phyloP scores from a whole-genome alignment of 2,329 filamentous ascomycete genomes.

The Colletotrichum godetiae region DNA sequence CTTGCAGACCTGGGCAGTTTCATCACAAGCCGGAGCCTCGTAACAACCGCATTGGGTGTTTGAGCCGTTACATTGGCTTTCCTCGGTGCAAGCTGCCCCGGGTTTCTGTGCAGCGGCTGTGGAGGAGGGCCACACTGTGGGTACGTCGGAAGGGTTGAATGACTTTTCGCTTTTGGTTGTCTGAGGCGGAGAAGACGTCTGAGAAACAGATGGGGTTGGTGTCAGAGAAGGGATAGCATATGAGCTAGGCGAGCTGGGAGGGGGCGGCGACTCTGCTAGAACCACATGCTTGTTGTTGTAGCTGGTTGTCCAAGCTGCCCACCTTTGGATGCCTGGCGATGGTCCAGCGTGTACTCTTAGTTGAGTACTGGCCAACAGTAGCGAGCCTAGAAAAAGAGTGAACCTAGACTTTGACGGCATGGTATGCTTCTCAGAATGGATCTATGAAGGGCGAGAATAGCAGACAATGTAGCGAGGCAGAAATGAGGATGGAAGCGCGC shows the following conservation, averaged over 20 bases:
- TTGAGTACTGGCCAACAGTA: neutral
- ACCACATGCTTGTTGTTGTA: neutral
- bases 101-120: neutral
- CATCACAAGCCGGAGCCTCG: neutral
- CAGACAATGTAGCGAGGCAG: neutral
- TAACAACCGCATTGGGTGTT: neutral
- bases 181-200: neutral
- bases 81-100: neutral
- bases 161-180: neutral
- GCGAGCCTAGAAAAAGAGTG: neutral
- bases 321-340: neutral
- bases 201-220: neutral
- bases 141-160: neutral
- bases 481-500: neutral
- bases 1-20: neutral
- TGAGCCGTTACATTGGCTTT: neutral
- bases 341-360: neutral
- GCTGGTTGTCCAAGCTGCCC: neutral
- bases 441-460: neutral
- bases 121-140: neutral
- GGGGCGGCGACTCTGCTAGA: neutral
- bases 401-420: neutral
- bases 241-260: neutral
- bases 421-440: neutral
- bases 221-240: too few species aligned